Evolutionary conservation across 257 asterid genomes (phyloP).

Genomic region (Jaltomata sinuosa): DNA sequence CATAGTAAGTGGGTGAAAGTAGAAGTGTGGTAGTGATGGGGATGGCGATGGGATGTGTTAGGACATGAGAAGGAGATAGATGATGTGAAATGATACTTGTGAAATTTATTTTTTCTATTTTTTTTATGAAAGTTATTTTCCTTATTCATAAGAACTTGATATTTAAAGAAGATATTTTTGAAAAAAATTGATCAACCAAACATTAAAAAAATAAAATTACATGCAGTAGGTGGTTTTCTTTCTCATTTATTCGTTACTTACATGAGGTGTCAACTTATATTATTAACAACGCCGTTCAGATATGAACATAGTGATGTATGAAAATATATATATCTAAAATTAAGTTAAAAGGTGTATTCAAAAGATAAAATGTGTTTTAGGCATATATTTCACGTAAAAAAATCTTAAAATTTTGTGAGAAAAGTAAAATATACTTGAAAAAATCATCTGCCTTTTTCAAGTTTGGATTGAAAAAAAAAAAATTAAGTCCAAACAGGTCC

Average conservation of each 20-base stretch:
- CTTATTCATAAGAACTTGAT: neutral
- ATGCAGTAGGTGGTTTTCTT: no score
- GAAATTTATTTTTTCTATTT: neutral
- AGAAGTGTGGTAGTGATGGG: no score
- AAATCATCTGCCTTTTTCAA: neutral
- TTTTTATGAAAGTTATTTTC: neutral
- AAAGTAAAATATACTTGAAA: neutral
- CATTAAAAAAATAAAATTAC: no score
- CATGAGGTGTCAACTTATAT: neutral
- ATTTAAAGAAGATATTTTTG: no score
- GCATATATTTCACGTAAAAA: neutral
- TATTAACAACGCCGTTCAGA: neutral
- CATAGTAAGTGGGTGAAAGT: no score
- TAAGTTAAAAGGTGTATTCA: neutral
- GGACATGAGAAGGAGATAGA: neutral
- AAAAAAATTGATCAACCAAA: no score
- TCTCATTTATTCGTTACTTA: neutral
- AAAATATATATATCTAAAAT: neutral
- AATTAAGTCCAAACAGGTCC: neutral
- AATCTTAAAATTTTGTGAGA: neutral
- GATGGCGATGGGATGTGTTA: no score
- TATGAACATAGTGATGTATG: neutral
- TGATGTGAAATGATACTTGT: neutral
- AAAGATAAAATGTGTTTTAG: neutral
- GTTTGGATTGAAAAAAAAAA: neutral